Evolutionary conservation across 2,329 filamentous ascomycete genomes (phyloP).

Genomic region (Scedosporium boydii): DNA sequence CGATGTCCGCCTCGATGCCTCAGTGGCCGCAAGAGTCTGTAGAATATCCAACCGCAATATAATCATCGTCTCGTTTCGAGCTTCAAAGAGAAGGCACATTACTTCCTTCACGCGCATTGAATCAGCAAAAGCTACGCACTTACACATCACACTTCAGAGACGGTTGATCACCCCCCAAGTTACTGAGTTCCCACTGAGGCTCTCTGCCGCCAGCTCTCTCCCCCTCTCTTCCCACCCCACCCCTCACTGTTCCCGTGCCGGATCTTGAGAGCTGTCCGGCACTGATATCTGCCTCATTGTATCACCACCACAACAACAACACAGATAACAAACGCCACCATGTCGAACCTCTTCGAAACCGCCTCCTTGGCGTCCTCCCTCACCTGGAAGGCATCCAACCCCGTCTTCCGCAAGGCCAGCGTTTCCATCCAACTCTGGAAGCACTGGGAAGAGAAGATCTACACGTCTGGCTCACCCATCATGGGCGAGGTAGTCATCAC

Average conservation of each 20-base stretch:
- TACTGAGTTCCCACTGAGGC: neutral
- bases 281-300: too few relatives aligned
- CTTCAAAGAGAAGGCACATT: neutral
- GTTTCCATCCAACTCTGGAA: slow-evolving; percentile 41
- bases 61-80: neutral
- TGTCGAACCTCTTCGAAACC: slow-evolving; percentile 1
- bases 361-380: neutral
- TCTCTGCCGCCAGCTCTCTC: neutral
- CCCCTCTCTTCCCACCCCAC: neutral
- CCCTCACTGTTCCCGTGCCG: neutral
- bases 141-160: neutral
- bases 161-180: neutral
- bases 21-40: neutral
- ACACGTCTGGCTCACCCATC: slow-evolving; percentile 43
- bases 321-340: neutral
- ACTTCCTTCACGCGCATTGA: neutral
- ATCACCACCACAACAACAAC: too few relatives aligned
- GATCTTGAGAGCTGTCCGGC: neutral
- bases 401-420: slow-evolving; percentile 20
- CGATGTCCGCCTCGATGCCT: neutral
- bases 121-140: neutral
- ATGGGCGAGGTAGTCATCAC: slow-evolving; percentile 38
- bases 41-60: neutral
- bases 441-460: slow-evolving; percentile 45
- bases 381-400: neutral